Evolutionary conservation across 768 basidiomycete genomes (phyloP), one percentile per base, ranked within the genome.

Genomic region (Leucocoprinus sp.): DNA sequence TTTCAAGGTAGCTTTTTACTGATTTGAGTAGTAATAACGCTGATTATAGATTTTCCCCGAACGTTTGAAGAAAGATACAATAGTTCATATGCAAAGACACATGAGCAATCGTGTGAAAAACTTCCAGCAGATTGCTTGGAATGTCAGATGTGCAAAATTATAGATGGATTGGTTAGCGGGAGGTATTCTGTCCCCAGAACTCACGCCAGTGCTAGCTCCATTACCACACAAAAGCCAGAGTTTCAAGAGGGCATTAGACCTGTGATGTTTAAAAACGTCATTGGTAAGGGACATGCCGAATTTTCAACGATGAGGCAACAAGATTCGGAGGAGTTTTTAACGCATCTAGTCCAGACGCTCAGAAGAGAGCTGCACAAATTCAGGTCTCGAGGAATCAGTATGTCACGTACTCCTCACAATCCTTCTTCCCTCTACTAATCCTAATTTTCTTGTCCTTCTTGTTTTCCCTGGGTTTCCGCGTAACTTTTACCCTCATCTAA

Each of bases 221-320:
- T 44, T 55, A 60, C 33, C 44, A 57, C 54, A 41, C 65, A 54
- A 47, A 74, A 53, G 46, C 75, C 78, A 0, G 69, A 76, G 3
- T 93, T 89, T 67, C 95, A 98, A 58, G 78, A 75, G 18, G 96
- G 96, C 0, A 61, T 99, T 33, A 75, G 76, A 34, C 96, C 95
- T 0, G 69, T 70, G 1, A 78, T 78, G 51, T 91, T 98, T 70
- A 98, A 97, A 63, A 67, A 80, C 4, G 75, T 98, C 8, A 78
- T 98, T 27, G 95, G 95, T 2, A 88, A 85, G 53, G 92, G 90
- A 1, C 96, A 98, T 56, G 77, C 77, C 24, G 96, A 97, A 64
- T 98, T 98, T 56, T 71, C 86, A 26, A 98, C 93, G 37, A 98
- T 97, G 93, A 75, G 78, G 42, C 95, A 99, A 62, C 96, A 98